Evolutionary conservation across 768 basidiomycete genomes (phyloP), one percentile per base, ranked within the genome.

Genomic region (Trametes cubensis): DNA sequence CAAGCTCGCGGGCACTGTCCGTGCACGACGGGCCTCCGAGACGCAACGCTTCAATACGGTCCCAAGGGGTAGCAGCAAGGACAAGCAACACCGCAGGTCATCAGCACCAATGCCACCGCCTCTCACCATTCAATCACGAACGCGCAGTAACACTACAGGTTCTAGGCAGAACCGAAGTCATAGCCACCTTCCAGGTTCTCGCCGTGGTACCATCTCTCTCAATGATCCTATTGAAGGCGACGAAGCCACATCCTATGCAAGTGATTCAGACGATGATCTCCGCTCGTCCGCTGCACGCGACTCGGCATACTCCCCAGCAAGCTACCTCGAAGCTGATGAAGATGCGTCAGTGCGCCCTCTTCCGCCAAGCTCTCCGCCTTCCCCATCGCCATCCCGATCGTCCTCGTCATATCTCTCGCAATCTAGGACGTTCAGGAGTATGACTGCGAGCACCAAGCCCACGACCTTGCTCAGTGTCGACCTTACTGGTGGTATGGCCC

Each of bases 391-490:
- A 3, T 94, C 91, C 2, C 85, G 83, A 57, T 93, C 88, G 2
- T 93, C 91, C 1, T 91, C 90, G 0, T 92, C 90, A 0, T 89
- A 92, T 74, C 82, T 92, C 26, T 92, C 92, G 6, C 83, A 91
- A 67, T 83, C 91, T 17, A 83, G 87, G 56, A 93, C 91, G 0
- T 92, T 94, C 75, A 82, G 85, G 69, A 92, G 90, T 70, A 87
- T 89, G 69, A 85, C 89, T 26, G 92, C 90, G 6, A 92, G 90
- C 68, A 98, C 95, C 14, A 97, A 97, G 74, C 95, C 94, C 2
- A 98, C 95, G 6, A 98, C 95, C 0, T 75, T 98, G 25, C 79
- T 97, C n/a, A 94, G 91, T 67, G 85, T 96, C 63, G 95, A 98
- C 69, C 73, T 94, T 25, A 84, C 87, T 7, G 87, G 86, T 66